Conservation (phyloP, 2,329 filamentous ascomycete genomes). For the Talaromyces atroroseus region DNA sequence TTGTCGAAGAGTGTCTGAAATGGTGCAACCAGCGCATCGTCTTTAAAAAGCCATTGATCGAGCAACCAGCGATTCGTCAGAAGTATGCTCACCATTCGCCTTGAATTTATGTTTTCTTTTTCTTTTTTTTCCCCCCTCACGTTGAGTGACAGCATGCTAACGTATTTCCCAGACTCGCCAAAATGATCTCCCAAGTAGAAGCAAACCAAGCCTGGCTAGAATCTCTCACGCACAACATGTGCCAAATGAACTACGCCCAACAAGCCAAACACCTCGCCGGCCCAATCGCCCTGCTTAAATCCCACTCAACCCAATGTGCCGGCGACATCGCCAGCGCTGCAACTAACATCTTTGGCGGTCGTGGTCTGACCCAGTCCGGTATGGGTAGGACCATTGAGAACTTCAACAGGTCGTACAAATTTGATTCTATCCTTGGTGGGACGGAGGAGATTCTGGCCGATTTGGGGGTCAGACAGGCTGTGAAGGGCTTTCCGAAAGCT, state of each 20-base stretch:
- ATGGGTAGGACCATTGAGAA: constrained; percentile 81
- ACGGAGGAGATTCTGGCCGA: constrained; percentile 79
- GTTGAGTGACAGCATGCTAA: constrained; percentile 12
- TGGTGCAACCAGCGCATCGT: constrained; percentile 84
- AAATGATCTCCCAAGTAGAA: constrained; percentile 79
- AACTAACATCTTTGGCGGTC: constrained; percentile 79
- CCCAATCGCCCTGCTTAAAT: constrained; percentile 77
- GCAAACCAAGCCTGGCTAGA: constrained; percentile 84
- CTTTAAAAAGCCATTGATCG: constrained; percentile 74
- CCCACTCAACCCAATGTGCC: constrained; percentile 67
- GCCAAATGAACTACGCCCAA: constrained; percentile 71
- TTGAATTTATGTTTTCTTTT: too few species aligned
- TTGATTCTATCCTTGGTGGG: constrained; percentile 70
- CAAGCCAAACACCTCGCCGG: constrained; percentile 71
- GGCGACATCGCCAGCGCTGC: constrained; percentile 80
- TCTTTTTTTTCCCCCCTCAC: not conserved
- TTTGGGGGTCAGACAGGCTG: constrained; percentile 74
- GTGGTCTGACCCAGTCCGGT: constrained; percentile 71
- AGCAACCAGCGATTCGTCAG: constrained; percentile 73
- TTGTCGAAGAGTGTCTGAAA: constrained; percentile 79
- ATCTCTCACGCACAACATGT: constrained; percentile 82
- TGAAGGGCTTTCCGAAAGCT: constrained; percentile 78
- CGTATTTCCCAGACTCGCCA: constrained; percentile 55
- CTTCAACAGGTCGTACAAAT: constrained; percentile 81
- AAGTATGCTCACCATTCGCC: constrained; percentile 49